phyloP scores from a whole-genome alignment of 2,329 filamentous ascomycete genomes.

The Penicillium capsulatum region DNA sequence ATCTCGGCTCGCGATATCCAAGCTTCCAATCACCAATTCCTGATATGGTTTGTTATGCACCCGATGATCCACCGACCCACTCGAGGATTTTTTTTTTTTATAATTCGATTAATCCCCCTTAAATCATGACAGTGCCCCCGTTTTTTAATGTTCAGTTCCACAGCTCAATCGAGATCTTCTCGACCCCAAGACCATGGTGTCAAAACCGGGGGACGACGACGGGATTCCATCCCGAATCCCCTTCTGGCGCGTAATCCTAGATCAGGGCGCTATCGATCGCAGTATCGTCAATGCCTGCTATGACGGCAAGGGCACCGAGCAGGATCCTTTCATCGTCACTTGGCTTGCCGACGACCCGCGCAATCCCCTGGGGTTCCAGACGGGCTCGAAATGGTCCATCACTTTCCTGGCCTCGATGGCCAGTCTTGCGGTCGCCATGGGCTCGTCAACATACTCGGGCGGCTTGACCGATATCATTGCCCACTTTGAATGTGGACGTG shows the following conservation, averaged over 20 bases:
- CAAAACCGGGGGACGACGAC: no score
- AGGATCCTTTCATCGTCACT: background rate
- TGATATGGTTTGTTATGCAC: no score
- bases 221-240: background rate
- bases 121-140: no score
- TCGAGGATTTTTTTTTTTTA: no score
- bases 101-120: no score
- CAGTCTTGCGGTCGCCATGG: background rate
- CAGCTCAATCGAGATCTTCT: no score
- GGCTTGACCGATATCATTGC: no score
- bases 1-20: no score
- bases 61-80: no score
- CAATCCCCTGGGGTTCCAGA: background rate
- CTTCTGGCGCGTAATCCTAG: background rate
- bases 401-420: background rate
- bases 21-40: no score
- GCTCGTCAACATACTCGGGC: background rate
- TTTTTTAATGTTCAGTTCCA: no score
- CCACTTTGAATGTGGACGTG: conserved; percentile 7
- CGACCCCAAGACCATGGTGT: no score
- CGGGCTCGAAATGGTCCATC: background rate
- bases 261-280: background rate
- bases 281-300: background rate
- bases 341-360: background rate
- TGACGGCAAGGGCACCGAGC: background rate